These are phyloP conservation scores for Aspergillus pseudotamarii DNA, from an alignment of 2,329 filamentous ascomycete genomes.

Conservation along the genomic window DNA sequence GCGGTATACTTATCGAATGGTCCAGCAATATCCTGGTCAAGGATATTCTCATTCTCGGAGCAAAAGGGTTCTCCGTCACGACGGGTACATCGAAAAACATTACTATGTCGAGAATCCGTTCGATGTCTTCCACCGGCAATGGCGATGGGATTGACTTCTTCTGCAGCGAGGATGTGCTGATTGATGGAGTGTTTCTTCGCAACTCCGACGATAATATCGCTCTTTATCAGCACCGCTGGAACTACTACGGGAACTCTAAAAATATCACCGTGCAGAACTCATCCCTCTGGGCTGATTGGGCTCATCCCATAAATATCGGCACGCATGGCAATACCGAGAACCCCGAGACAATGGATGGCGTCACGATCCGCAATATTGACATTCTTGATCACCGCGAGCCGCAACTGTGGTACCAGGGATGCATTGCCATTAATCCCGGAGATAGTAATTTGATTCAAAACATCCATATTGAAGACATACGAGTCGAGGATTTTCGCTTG, in stretches of 20 bases:
- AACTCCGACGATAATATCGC: conserved; percentile 44
- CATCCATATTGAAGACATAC: conserved; percentile 18
- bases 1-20: conserved; percentile 4
- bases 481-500: conserved; percentile 29
- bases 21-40: conserved; percentile 3
- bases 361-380: conserved; percentile 39
- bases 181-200: conserved; percentile 39
- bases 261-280: conserved; percentile 39
- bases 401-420: conserved; percentile 41
- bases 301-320: conserved; percentile 41
- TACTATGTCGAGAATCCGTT: conserved; percentile 10
- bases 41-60: neutral
- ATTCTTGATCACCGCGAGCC: conserved; percentile 41
- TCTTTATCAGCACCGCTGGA: conserved; percentile 4
- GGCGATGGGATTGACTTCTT: conserved; percentile 23
- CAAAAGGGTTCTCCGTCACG: conserved; percentile 2
- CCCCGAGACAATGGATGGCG: conserved; percentile 35
- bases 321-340: conserved; percentile 39
- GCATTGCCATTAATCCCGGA: conserved; percentile 37
- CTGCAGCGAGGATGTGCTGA: conserved; percentile 16
- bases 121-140: conserved; percentile 30
- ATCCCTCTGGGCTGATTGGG: conserved; percentile 34
- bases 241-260: conserved; percentile 23
- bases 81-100: conserved; percentile 1
- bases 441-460: conserved; percentile 36